phyloP scores from a whole-genome alignment of 2,329 filamentous ascomycete genomes.

The Periconia sp. region DNA sequence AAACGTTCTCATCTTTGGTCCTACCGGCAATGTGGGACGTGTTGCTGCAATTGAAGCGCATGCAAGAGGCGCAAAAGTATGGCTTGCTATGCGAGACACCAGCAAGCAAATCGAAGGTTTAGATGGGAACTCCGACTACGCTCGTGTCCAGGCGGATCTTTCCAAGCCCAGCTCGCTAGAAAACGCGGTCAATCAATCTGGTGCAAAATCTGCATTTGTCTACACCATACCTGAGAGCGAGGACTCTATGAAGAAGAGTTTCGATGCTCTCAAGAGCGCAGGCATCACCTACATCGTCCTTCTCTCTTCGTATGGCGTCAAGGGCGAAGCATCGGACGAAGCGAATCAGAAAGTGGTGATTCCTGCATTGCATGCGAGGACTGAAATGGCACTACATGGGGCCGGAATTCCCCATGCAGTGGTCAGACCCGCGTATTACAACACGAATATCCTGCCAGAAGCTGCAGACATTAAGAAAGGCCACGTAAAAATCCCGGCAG shows the following conservation, averaged over 20 bases:
- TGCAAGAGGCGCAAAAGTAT: conserved; percentile 45
- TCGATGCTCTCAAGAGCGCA: neutral
- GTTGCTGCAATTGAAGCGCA: neutral
- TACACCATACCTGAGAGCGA: conserved; percentile 39
- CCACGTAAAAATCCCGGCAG: neutral
- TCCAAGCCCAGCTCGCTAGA: conserved; percentile 44
- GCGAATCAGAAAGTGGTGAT: neutral
- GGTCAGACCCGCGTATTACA: neutral
- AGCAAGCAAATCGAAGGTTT: conserved; percentile 38
- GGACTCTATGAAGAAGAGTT: neutral
- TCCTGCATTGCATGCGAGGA: conserved; percentile 2
- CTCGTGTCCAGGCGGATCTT: conserved; percentile 51
- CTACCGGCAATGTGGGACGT: neutral
- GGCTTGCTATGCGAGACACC: conserved; percentile 52
- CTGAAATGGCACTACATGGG: conserved; percentile 1
- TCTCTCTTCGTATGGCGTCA: neutral
- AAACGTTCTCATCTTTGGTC: neutral
- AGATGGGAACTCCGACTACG: conserved; percentile 18
- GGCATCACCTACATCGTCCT: conserved; percentile 3
- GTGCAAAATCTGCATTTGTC: conserved; percentile 53
- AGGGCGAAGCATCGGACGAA: neutral
- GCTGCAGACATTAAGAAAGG: neutral
- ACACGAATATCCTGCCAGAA: neutral
- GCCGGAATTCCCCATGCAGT: neutral
- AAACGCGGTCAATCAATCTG: conserved; percentile 44